Evolutionary conservation across 345 rosid genomes (phyloP), one percentile per base, ranked within the genome.

Genomic region (Salix koriyanagi): DNA sequence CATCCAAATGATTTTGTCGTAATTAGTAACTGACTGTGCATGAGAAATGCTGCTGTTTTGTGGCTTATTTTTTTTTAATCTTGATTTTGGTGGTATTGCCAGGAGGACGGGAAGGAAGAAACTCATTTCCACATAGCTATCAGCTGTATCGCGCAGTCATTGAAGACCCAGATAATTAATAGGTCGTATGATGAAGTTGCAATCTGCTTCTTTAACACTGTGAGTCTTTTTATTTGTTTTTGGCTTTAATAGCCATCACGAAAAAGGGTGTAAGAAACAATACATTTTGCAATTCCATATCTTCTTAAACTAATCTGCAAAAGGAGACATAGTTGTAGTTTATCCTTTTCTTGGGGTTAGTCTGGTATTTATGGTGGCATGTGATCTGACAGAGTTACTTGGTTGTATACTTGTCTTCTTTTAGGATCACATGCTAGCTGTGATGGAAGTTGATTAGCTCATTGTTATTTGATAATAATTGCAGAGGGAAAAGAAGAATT

Each of bases 401-500:
- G 71, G 48, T 19, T 78, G 30, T 26, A 23, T 36, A 37, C 46
- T 52, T 52, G 39, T 58, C 67, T 65, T 65, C 19, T 34, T n/a
- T 44, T 54, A 58, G 36, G 23, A 68, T 61, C 32, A 30, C 18
- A 32, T 12, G 23, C 18, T 67, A 25, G 46, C 26, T 23, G 9
- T 42, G 67, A 56, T 41, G 10, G 8, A 37, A 48, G 50, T 71
- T 19, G 39, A 61, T 79, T 12, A 30, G 68, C 30, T 68, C 23
- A 23, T 60, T 4, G 23, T 71, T 46, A 34, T 79, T 77, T 72
- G 25, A 73, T 12, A 74, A 76, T 76, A 19, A 23, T 86, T 88
- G 89, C 91, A 93, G 99, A 89, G 90, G 81, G 96, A 93, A 81
- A 93, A 91, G 91, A 92, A 83, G 86, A 96, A 93, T 81, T 84